A percentile compares a stretch with the other conserved stretches of the same genome.
These are phyloP conservation scores for Fonsecaea erecta DNA, from an alignment of 2,329 filamentous ascomycete species.

Conservation along the genomic window DNA sequence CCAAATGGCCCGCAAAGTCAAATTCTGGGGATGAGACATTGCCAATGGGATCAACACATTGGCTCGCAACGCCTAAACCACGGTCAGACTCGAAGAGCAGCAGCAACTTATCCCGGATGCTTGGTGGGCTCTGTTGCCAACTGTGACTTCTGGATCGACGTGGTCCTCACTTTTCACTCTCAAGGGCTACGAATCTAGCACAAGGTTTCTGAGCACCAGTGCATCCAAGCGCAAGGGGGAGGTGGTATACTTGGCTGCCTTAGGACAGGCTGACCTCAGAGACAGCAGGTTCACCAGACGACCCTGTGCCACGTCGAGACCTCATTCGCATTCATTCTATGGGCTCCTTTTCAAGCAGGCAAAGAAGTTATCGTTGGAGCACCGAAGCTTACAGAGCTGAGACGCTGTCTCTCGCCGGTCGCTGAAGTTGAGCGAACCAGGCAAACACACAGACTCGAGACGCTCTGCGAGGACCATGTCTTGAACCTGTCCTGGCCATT, in stretches of 20 bases:
- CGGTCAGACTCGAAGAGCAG: neutral
- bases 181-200: neutral
- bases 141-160: neutral
- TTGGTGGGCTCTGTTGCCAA: neutral
- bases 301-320: neutral
- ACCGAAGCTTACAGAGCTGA: neutral
- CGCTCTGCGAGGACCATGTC: neutral
- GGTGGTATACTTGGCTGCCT: neutral
- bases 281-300: neutral
- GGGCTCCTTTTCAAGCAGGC: neutral
- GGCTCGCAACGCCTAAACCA: slow-evolving; percentile 4
- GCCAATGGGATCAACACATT: slow-evolving; percentile 7
- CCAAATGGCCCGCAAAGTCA: slow-evolving; percentile 18
- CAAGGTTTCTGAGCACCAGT: neutral
- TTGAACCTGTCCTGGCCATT: neutral
- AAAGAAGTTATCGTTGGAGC: neutral
- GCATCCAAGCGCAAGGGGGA: neutral
- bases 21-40: slow-evolving; percentile 11
- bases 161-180: neutral
- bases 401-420: neutral
- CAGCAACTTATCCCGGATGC: neutral
- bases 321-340: neutral
- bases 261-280: neutral
- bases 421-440: neutral
- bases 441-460: neutral